A percentile compares a stretch with the other conserved stretches of the same genome.
Conservation (phyloP, 805 yeast species). For the Candida saitoana region DNA sequence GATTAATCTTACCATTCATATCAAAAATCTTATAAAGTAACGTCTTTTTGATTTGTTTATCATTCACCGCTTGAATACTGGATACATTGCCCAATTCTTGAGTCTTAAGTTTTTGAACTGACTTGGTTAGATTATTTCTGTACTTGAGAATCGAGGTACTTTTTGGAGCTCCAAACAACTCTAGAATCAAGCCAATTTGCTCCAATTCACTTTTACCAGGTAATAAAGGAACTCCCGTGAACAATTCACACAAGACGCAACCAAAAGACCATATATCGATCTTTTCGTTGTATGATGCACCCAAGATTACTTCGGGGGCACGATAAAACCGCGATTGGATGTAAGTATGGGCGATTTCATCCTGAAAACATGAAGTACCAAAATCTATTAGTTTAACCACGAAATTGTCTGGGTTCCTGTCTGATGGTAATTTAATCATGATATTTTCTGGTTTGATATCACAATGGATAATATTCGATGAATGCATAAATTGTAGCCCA, state of each 20-base stretch:
- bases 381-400: constrained; percentile 73
- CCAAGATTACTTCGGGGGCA: constrained; percentile 74
- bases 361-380: constrained; percentile 57
- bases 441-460: constrained; percentile 73
- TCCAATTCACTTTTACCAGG: constrained; percentile 50
- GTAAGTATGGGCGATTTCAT: constrained; percentile 46
- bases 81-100: constrained; percentile 1
- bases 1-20: constrained; percentile 34
- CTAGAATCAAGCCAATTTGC: constrained; percentile 40
- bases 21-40: constrained; percentile 37
- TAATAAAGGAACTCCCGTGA: constrained; percentile 36
- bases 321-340: constrained; percentile 67
- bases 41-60: constrained; percentile 30
- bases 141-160: constrained; percentile 34
- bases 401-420: constrained; percentile 23
- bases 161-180: constrained; percentile 46
- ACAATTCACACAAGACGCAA: constrained; percentile 38
- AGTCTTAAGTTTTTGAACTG: constrained; percentile 12
- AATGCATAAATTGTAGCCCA: constrained; percentile 60
- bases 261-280: constrained; percentile 53
- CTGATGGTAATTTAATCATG: constrained; percentile 44
- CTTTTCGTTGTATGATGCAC: constrained; percentile 53
- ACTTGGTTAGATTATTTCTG: constrained; percentile 31
- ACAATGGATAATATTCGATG: constrained; percentile 64
- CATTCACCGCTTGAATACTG: constrained; percentile 17